Percentiles rank a stretch among this genome's conserved stretches.
Conservation (phyloP, 352 stramenopile species). For the Lagenidium sp. region DNA sequence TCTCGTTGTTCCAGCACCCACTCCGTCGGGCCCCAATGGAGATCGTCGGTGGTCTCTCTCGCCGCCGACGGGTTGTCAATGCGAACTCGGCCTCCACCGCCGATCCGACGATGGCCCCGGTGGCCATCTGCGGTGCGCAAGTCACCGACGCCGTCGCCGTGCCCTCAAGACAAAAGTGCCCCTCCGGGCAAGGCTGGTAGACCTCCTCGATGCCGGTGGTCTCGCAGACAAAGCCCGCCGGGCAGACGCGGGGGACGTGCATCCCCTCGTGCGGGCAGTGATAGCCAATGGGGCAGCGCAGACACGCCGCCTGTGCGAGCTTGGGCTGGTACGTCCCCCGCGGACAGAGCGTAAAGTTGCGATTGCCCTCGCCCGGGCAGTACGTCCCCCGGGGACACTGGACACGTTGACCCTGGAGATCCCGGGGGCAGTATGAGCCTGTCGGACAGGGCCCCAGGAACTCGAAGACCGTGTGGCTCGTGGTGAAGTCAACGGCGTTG, state of each 20-base stretch:
- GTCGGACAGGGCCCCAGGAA: slow-evolving; percentile 75
- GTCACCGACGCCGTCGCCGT: slow-evolving; percentile 91
- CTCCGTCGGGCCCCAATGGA: slow-evolving; percentile 64
- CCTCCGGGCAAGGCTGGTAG: slow-evolving; percentile 91
- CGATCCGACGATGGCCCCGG: slow-evolving; percentile 29
- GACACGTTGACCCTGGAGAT: slow-evolving; percentile 28
- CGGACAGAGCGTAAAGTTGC: slow-evolving; percentile 93
- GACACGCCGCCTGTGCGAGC: slow-evolving; percentile 65
- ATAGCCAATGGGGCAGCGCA: slow-evolving; percentile 93
- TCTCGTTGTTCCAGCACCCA: slow-evolving; percentile 94
- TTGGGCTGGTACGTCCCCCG: slow-evolving; percentile 91
- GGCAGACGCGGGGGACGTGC: slow-evolving; percentile 90
- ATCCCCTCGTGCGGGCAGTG: slow-evolving; percentile 91
- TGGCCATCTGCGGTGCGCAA: slow-evolving; percentile 45
- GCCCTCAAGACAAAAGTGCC: slow-evolving; percentile 94
- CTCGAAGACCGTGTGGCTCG: slow-evolving; percentile 62
- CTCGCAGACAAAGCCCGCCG: slow-evolving; percentile 92
- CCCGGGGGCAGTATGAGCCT: slow-evolving; percentile 82
- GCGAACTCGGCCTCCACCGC: slow-evolving; percentile 22
- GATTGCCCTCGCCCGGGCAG: slow-evolving; percentile 67
- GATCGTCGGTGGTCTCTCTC: slow-evolving; percentile 5
- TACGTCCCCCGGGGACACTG: slow-evolving; percentile 68
- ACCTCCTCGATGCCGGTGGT: slow-evolving; percentile 88
- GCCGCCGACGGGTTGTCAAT: slow-evolving; percentile 28
- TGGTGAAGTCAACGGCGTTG: slow-evolving; percentile 93